These are phyloP conservation scores for Lactarius trivialis DNA, from an alignment of 768 basidiomycete genomes.

Conservation along the genomic window DNA sequence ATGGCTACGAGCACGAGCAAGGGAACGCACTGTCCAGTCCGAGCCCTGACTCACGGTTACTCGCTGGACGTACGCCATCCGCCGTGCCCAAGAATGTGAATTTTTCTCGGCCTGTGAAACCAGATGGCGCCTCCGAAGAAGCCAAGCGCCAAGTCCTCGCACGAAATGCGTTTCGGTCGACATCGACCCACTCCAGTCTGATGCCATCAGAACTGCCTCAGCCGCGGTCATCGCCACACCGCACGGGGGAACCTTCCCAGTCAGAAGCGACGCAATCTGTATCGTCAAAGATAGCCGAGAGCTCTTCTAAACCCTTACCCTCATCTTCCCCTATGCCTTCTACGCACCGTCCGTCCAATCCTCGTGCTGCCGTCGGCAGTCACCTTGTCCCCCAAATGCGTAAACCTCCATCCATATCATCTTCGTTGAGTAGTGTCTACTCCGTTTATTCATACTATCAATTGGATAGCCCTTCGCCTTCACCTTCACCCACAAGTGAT, in stretches of 20 bases:
- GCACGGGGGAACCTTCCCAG: neutral
- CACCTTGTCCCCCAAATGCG: conserved; percentile 5
- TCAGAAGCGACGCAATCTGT: conserved; percentile 11
- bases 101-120: conserved; percentile 58
- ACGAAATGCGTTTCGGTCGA: conserved; percentile 44
- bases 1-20: neutral
- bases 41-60: conserved; percentile 16
- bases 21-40: conserved; percentile 24
- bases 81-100: conserved; percentile 43
- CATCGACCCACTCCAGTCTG: conserved; percentile 2
- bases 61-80: conserved; percentile 37
- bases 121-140: conserved; percentile 35
- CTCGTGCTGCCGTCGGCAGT: conserved; percentile 17
- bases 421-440: conserved; percentile 26
- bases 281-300: neutral
- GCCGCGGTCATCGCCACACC: conserved; percentile 7
- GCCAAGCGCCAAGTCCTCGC: conserved; percentile 45
- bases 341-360: neutral
- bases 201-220: conserved; percentile 6
- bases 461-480: conserved; percentile 22
- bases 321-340: conserved; percentile 3
- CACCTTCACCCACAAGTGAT: conserved; percentile 10
- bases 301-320: neutral
- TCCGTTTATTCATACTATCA: conserved; percentile 30
- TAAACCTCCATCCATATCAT: conserved; percentile 16